Evolutionary conservation across 768 basidiomycete genomes (phyloP).

Genomic region (Cystofilobasidium bisporidii): DNA sequence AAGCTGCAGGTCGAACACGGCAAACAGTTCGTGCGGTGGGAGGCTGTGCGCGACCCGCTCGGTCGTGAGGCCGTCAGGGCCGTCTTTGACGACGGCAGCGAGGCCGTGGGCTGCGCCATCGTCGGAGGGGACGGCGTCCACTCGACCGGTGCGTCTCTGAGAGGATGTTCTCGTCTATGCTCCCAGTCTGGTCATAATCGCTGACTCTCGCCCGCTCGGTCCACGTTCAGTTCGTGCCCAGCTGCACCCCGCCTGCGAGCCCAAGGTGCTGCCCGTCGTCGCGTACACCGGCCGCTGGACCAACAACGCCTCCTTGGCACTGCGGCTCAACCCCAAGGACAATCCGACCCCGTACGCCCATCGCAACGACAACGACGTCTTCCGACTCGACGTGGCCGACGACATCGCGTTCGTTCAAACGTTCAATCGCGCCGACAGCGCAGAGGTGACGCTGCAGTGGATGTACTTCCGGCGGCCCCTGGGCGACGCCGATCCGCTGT

Average conservation of each 20-base stretch:
- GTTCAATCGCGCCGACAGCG: not conserved
- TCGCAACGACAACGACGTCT: conserved; percentile 7
- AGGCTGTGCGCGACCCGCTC: conserved; percentile 6
- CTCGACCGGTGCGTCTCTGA: conserved; percentile 15
- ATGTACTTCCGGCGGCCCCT: conserved; percentile 14
- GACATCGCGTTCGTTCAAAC: not conserved
- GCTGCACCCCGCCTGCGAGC: conserved; percentile 13
- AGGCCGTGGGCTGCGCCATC: conserved; percentile 17
- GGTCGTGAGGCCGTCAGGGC: conserved; percentile 17
- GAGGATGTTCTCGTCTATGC: not conserved
- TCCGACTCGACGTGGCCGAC: conserved; percentile 4
- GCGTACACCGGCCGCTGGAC: conserved; percentile 16
- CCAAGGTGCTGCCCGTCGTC: conserved; percentile 19
- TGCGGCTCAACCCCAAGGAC: not conserved
- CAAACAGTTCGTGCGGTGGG: conserved; percentile 12
- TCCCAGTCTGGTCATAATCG: not conserved
- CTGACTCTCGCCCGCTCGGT: no score
- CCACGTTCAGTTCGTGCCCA: conserved; percentile 20
- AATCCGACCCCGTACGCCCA: not conserved
- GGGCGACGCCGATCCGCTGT: conserved; percentile 13
- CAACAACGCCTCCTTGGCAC: not conserved
- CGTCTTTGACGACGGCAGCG: conserved; percentile 13
- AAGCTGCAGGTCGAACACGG: conserved; percentile 11
- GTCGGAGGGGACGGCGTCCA: conserved; percentile 21
- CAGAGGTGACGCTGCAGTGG: conserved; percentile 3